Conservation (phyloP, 176 grass and related monocot genomes). For the Calamus simplicifolius region DNA sequence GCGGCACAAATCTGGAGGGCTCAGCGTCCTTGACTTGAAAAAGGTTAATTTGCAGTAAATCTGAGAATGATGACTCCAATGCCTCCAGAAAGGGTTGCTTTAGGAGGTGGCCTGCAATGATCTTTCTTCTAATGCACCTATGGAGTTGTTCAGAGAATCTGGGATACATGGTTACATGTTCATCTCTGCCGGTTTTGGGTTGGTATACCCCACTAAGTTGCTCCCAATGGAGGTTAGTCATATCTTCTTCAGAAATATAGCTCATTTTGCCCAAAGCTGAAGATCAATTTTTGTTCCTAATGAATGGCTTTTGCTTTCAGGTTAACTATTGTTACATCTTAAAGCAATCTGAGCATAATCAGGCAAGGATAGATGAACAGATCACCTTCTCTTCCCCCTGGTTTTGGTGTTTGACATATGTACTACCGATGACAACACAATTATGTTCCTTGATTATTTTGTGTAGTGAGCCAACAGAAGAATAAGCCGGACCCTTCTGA, state of each 20-base stretch:
- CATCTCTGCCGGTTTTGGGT: slow-evolving; percentile 60
- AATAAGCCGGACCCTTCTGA: too few relatives aligned
- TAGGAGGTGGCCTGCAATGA: slow-evolving; percentile 73
- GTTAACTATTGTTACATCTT: slow-evolving; percentile 90
- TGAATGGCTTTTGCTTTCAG: slow-evolving; percentile 27
- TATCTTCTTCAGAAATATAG: background rate
- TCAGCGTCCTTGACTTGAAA: slow-evolving; percentile 36
- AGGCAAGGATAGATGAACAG: slow-evolving; percentile 67
- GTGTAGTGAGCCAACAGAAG: too few relatives aligned
- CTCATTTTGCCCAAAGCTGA: too few relatives aligned
- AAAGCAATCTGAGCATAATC: slow-evolving; percentile 72
- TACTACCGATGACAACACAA: too few relatives aligned
- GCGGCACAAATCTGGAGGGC: slow-evolving; percentile 61
- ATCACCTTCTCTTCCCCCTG: slow-evolving; percentile 76
- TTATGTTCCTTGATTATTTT: too few relatives aligned
- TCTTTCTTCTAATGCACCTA: slow-evolving; percentile 71
- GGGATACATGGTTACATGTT: slow-evolving; percentile 85
- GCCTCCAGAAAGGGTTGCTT: slow-evolving; percentile 27
- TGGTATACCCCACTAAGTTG: slow-evolving; percentile 71
- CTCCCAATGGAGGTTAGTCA: slow-evolving; percentile 63
- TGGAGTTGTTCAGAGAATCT: slow-evolving; percentile 60
- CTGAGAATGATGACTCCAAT: slow-evolving; percentile 25
- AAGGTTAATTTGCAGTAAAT: slow-evolving; percentile 28
- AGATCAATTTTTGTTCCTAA: too few relatives aligned
- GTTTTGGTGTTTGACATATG: too few relatives aligned